Conservation (phyloP, 1,284 basidiomycete genomes). For the Ceratobasidium sp. region DNA sequence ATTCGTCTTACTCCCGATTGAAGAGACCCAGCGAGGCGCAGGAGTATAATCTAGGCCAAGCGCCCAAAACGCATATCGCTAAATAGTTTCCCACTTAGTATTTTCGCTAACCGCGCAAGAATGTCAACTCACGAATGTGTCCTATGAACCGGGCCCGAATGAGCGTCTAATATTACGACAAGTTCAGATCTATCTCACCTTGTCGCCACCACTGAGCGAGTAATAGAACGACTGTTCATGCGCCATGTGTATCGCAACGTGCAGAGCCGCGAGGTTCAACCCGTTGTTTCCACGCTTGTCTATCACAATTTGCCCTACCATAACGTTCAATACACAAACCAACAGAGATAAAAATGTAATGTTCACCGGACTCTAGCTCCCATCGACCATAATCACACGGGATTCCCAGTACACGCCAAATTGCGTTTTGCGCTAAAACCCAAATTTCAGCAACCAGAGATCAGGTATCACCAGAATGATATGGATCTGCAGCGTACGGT, state of each 20-base stretch:
- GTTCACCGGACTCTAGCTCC: conserved; percentile 60
- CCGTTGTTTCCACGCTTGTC: conserved; percentile 62
- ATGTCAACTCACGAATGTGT: conserved; percentile 56
- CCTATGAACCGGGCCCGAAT: conserved; percentile 56
- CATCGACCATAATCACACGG: conserved; percentile 59
- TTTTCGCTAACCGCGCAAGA: conserved; percentile 49
- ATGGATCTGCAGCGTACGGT: conserved; percentile 54
- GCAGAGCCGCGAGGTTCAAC: conserved; percentile 62
- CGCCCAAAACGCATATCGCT: conserved; percentile 61
- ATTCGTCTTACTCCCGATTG: conserved; percentile 55
- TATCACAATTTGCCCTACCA: conserved; percentile 59
- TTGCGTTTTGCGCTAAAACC: conserved; percentile 59
- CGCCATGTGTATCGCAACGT: conserved; percentile 61
- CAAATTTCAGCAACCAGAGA: conserved; percentile 14
- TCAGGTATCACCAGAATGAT: neutral
- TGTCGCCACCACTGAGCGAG: conserved; percentile 61
- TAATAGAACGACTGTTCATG: conserved; percentile 61
- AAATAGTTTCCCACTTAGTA: conserved; percentile 14
- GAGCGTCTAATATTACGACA: neutral
- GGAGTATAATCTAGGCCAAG: conserved; percentile 58
- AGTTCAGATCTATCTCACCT: conserved; percentile 51
- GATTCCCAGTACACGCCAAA: conserved; percentile 63
- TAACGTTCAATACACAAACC: neutral
- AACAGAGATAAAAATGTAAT: neutral
- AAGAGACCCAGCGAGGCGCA: conserved; percentile 59